Conservation (phyloP, 2,329 filamentous ascomycete species). For the Aspergillus floridensis region DNA sequence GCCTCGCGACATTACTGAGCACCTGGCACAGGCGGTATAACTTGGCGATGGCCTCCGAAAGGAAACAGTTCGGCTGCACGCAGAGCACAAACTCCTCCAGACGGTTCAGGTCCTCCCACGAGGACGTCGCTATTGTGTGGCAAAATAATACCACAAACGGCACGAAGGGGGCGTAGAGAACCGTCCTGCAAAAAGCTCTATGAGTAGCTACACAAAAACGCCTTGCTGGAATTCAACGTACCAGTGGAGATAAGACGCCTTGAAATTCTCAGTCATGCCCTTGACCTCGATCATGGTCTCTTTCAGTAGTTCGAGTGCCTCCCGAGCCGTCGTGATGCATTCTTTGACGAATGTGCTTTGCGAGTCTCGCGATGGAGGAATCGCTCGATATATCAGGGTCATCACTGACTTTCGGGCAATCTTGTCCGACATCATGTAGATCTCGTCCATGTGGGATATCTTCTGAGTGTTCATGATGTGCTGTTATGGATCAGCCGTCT, state of each 20-base stretch:
- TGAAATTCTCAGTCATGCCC: constrained; percentile 26
- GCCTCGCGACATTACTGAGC: constrained; percentile 59
- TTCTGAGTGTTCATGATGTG: constrained; percentile 12
- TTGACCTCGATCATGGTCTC: constrained; percentile 26
- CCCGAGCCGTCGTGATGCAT: constrained; percentile 39
- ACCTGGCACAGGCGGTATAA: constrained; percentile 62
- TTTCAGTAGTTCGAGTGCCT: constrained; percentile 35
- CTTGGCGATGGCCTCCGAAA: constrained; percentile 60
- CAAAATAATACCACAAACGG: constrained; percentile 52
- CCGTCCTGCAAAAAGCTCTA: constrained; percentile 25
- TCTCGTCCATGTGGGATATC: constrained; percentile 26
- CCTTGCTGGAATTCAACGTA: constrained; percentile 14
- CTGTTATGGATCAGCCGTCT: not conserved
- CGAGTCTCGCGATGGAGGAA: constrained; percentile 31
- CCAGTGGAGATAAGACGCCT: constrained; percentile 39
- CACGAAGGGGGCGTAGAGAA: constrained; percentile 48
- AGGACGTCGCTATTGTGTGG: constrained; percentile 52
- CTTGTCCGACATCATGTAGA: constrained; percentile 34
- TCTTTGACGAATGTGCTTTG: constrained; percentile 34
- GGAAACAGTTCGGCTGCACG: constrained; percentile 50
- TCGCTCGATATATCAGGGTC: constrained; percentile 41
- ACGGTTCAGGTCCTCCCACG: constrained; percentile 52
- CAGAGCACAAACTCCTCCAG: constrained; percentile 58
- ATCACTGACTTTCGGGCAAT: constrained; percentile 37
- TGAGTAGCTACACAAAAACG: not conserved